Percentiles rank a stretch among this genome's conserved stretches.
These are phyloP conservation scores for Monilinia fructigena DNA, from an alignment of 2,329 filamentous ascomycete genomes.

Conservation along the genomic window DNA sequence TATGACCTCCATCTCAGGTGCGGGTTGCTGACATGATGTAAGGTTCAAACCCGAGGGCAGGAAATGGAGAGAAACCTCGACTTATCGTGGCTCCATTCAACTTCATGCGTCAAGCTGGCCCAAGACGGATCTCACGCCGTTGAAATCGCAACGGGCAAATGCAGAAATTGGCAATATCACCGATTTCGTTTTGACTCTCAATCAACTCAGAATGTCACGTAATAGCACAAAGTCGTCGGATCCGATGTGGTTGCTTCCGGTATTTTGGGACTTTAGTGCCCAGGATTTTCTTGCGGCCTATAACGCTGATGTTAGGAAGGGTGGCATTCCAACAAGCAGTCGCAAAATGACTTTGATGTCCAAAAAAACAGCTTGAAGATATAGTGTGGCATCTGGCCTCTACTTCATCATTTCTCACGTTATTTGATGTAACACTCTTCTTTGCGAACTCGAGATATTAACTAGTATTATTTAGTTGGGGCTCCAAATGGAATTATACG, in stretches of 20 bases:
- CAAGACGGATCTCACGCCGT: conserved; percentile 1
- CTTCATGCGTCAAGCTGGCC: conserved; percentile 11
- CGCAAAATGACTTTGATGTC: neutral
- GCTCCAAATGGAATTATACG: conserved; percentile 3
- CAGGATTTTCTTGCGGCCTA: neutral
- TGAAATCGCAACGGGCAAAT: neutral
- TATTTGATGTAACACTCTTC: neutral
- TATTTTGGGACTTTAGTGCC: conserved; percentile 5
- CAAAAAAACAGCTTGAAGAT: neutral
- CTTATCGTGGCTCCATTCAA: conserved; percentile 15
- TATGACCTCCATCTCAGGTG: neutral
- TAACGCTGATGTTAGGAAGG: neutral
- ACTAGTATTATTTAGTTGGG: neutral
- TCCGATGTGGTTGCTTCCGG: neutral
- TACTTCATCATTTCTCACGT: neutral
- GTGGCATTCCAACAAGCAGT: neutral
- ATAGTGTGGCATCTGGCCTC: neutral
- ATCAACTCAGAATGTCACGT: rapidly evolving
- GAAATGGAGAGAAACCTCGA: neutral
- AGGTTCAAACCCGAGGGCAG: conserved; percentile 4
- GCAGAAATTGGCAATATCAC: no score
- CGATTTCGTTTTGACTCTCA: neutral
- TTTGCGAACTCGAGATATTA: neutral
- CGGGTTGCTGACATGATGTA: neutral
- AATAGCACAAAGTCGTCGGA: neutral